These are phyloP conservation scores for Solanum corneliomulleri DNA, from an alignment of 257 asterid genomes.

Conservation along the genomic window DNA sequence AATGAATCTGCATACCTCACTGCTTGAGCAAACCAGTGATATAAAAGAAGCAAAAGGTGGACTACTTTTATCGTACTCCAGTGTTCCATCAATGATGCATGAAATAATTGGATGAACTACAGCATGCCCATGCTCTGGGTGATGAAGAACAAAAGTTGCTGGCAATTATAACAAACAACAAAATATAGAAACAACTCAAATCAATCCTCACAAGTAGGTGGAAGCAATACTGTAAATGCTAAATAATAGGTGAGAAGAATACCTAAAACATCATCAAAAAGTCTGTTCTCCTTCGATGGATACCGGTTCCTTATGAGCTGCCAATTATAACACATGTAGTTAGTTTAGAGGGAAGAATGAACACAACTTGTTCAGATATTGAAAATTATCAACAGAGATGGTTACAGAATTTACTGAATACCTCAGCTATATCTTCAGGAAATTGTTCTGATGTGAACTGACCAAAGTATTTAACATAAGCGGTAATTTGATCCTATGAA, in stretches of 20 bases:
- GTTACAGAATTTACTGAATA: slow-evolving; percentile 14
- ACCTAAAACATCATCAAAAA: slow-evolving; percentile 95
- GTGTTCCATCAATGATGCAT: slow-evolving; percentile 70
- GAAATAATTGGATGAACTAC: slow-evolving; percentile 95
- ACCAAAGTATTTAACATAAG: slow-evolving; percentile 90
- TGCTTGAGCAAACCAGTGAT: slow-evolving; percentile 74
- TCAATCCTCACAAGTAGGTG: background rate
- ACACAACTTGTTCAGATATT: background rate
- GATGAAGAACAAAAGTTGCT: slow-evolving; percentile 96
- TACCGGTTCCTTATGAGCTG: slow-evolving; percentile 86
- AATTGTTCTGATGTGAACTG: slow-evolving; percentile 93
- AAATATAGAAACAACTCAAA: background rate
- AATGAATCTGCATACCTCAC: slow-evolving; percentile 44
- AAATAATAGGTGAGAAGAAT: slow-evolving; percentile 6
- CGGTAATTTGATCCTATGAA: slow-evolving; percentile 72
- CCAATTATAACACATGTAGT: slow-evolving; percentile 8
- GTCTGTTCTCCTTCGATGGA: slow-evolving; percentile 79
- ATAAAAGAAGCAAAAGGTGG: slow-evolving; percentile 94
- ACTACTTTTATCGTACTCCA: slow-evolving; percentile 63
- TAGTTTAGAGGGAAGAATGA: background rate
- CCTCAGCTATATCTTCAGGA: slow-evolving; percentile 98
- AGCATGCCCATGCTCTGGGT: slow-evolving; percentile 98
- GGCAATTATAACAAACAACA: slow-evolving; percentile 20
- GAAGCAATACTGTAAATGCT: background rate
- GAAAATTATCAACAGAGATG: background rate